Base-by-base conservation (phyloP, 352 stramenopile genomes). In the Detonula confervacea region DNA sequence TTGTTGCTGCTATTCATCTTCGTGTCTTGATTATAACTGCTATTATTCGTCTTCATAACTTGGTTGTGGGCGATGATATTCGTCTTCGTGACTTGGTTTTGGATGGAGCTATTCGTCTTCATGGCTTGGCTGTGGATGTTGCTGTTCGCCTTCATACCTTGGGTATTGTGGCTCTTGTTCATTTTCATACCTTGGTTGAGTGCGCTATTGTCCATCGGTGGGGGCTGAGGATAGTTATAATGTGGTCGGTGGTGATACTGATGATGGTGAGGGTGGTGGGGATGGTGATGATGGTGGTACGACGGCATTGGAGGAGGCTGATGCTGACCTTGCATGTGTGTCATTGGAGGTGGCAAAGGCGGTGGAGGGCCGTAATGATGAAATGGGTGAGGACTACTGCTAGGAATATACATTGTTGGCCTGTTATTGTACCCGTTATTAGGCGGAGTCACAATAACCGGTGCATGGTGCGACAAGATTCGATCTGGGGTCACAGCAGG, bases 401-500 rank as follows among this genome's bases (percentile, higher is more conserved):
- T 73, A 30, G 64, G 64, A 9, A 73, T 51, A 29, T 44, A 57
- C 37, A 76, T 76, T 0, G 67, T 54, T 35, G 37, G 35, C 30
- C 22, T 29, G 44, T 47, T 60, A 24, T 70, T 61, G 46, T 72
- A 75, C 49, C 54, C 30, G 37, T 22, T 46, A 47, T 70, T 42
- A 46, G 5, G 4, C 18, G 60, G 51, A 16, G 67, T 55, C 29
- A 49, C 76, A 24, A 76, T 64, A 30, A 76, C 27, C 8, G 54
- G 49, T 24, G 60, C 60, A 18, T 56, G 46, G 16, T 22, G 66
- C 22, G 47, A 47, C 1, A 57, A 39, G 20, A 12, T 51, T 73
- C 74, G 66, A 69, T 83, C 74, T 27, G 74, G 74, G 27, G 73
- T 81, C 0, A 69, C 56, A 56, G 72, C 14, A 39, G 27, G n/a